Conservation (phyloP, 192 early-diverging fungal genomes). For the Coemansia asiatica region DNA sequence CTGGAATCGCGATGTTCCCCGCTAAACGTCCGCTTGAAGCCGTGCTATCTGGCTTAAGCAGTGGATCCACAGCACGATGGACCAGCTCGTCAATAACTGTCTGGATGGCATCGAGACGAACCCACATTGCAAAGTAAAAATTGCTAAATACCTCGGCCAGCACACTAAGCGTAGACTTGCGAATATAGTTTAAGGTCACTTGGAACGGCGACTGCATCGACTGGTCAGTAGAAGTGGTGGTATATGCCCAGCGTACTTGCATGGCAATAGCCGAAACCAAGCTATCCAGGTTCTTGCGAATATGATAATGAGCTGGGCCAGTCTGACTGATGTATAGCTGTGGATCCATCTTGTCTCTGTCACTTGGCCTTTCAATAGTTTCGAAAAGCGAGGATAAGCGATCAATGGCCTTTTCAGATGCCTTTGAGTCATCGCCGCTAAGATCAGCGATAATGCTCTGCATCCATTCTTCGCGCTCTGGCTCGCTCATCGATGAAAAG, state of each 20-base stretch:
- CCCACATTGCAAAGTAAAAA: conserved; percentile 63
- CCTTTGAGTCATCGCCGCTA: conserved; percentile 33
- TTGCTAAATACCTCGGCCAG: conserved; percentile 77
- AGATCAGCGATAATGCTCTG: conserved; percentile 34
- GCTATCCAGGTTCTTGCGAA: conserved; percentile 22
- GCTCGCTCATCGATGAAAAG: conserved; percentile 29
- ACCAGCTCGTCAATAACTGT: conserved; percentile 77
- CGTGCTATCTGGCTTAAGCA: conserved; percentile 54
- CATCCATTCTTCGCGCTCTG: conserved; percentile 44
- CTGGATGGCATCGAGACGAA: conserved; percentile 65
- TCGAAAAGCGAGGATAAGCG: conserved; percentile 24
- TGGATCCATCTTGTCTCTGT: neutral
- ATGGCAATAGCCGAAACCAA: conserved; percentile 27
- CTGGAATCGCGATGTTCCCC: neutral
- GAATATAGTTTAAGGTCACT: conserved; percentile 60
- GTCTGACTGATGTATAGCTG: neutral
- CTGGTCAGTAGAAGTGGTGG: conserved; percentile 22
- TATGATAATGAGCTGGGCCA: conserved; percentile 15
- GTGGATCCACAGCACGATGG: conserved; percentile 75
- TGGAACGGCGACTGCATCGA: conserved; percentile 27
- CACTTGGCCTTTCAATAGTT: conserved; percentile 1
- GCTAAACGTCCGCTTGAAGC: conserved; percentile 7
- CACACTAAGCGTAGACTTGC: conserved; percentile 61
- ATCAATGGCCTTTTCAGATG: conserved; percentile 40
- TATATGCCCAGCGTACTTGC: conserved; percentile 41